These are phyloP conservation scores for Arabidopsis hybrid DNA, from an alignment of 441 rosid genomes.

Conservation along the genomic window DNA sequence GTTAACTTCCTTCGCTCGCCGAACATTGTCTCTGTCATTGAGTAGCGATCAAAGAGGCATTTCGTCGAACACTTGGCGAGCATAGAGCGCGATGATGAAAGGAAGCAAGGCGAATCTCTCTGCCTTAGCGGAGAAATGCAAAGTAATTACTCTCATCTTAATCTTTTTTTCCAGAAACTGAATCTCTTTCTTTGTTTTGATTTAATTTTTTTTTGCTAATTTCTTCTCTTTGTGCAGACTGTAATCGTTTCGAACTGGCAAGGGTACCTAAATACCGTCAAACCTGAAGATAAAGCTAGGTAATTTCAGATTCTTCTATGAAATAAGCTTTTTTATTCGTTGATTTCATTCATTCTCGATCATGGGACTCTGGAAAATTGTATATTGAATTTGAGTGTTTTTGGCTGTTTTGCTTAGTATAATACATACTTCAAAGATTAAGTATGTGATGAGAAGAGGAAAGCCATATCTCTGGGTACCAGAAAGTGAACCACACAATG, in stretches of 20 bases:
- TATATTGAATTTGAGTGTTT: conserved; percentile 19
- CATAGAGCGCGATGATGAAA: conserved; percentile 49
- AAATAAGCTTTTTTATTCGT: neutral
- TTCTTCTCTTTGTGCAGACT: conserved; percentile 53
- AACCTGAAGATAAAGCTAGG: conserved; percentile 92
- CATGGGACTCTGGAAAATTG: neutral
- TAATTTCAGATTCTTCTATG: conserved; percentile 16
- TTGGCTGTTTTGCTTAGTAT: conserved; percentile 54
- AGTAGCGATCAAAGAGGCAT: conserved; percentile 40
- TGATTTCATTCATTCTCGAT: neutral
- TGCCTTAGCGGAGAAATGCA: conserved; percentile 76
- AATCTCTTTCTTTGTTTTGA: conserved; percentile 1
- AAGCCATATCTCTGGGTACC: conserved; percentile 88
- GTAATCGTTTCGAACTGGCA: conserved; percentile 88
- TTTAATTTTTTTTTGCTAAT: neutral
- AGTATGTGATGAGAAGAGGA: conserved; percentile 75
- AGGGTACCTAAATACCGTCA: conserved; percentile 76
- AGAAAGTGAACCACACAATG: conserved; percentile 79
- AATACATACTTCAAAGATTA: conserved; percentile 80
- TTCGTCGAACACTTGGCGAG: conserved; percentile 60
- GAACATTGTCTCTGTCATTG: too few species aligned
- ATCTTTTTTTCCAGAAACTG: conserved; percentile 13
- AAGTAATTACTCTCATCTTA: conserved; percentile 47
- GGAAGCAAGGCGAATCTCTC: conserved; percentile 57
- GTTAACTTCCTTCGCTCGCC: too few species aligned